Evolutionary conservation across 768 basidiomycete species (phyloP).

Genomic region (Lactifluus subvellereus): DNA sequence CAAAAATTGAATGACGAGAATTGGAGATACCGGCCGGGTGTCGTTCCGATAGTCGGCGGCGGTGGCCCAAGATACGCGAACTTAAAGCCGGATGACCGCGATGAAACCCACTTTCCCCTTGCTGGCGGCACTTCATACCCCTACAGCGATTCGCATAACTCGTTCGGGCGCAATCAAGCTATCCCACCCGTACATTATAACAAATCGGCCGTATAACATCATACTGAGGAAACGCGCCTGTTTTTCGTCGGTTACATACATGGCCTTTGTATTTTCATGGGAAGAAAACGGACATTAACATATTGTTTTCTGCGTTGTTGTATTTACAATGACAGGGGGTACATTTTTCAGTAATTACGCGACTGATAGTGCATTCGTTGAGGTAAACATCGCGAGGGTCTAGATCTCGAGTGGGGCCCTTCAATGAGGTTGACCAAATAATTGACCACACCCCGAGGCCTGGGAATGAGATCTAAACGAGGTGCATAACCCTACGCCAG

Average conservation of each 20-base stretch:
- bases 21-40: background rate
- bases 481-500: no score
- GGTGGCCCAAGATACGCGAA: slow-evolving; percentile 3
- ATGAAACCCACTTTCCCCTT: slow-evolving; percentile 7
- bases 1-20: slow-evolving; percentile 1
- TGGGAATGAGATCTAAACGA: no score
- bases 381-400: no score
- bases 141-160: slow-evolving; percentile 1
- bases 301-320: background rate
- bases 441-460: no score
- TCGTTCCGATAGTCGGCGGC: background rate
- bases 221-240: background rate
- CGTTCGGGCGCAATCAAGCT: background rate
- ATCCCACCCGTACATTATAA: background rate
- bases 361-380: no score
- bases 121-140: background rate
- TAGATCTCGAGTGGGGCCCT: no score
- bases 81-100: background rate
- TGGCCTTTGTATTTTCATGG: background rate
- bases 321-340: background rate
- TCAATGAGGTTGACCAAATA: background rate
- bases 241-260: background rate
- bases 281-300: background rate
- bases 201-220: background rate
- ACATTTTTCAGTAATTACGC: background rate